A percentile compares a stretch with the other conserved stretches of the same genome.
Conservation (phyloP, 192 early-diverging fungal genomes). For the Cetraspora pellucida region DNA sequence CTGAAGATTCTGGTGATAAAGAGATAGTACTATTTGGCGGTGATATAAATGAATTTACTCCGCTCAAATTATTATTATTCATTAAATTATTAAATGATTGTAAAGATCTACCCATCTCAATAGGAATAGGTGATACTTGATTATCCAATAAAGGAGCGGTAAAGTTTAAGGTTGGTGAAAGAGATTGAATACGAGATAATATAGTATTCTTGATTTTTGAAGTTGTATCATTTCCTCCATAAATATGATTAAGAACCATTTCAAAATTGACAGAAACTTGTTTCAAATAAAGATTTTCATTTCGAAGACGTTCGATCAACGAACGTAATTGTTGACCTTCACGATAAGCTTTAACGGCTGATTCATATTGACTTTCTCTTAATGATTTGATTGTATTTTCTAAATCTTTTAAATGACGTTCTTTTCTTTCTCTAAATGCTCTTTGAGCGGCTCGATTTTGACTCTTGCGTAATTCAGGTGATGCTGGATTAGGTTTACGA, state of each 20-base stretch:
- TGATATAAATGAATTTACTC: neutral
- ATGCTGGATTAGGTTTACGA: slow-evolving; percentile 60
- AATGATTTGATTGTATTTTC: slow-evolving; percentile 74
- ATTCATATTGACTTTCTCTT: slow-evolving; percentile 57
- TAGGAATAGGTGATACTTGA: too few species aligned
- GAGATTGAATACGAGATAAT: too few species aligned
- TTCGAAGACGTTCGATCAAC: slow-evolving; percentile 43
- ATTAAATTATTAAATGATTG: too few species aligned
- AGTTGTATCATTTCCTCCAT: neutral
- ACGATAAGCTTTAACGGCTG: slow-evolving; percentile 38
- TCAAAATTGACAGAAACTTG: slow-evolving; percentile 51
- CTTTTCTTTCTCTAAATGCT: slow-evolving; percentile 86
- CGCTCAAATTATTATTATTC: too few species aligned
- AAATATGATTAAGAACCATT: slow-evolving; percentile 36
- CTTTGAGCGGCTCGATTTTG: slow-evolving; percentile 89
- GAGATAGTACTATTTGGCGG: slow-evolving; percentile 2
- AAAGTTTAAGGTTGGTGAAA: too few species aligned
- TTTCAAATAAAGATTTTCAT: slow-evolving; percentile 51
- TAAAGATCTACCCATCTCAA: too few species aligned
- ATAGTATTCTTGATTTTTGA: slow-evolving; percentile 23
- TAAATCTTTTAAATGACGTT: slow-evolving; percentile 72
- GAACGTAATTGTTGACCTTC: slow-evolving; percentile 43
- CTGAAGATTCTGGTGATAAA: neutral
- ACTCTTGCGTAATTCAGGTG: slow-evolving; percentile 61
- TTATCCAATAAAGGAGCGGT: too few species aligned